These are phyloP conservation scores for Apophysomyces sp. DNA, from an alignment of 371 early-diverging fungal genomes.

Conservation along the genomic window DNA sequence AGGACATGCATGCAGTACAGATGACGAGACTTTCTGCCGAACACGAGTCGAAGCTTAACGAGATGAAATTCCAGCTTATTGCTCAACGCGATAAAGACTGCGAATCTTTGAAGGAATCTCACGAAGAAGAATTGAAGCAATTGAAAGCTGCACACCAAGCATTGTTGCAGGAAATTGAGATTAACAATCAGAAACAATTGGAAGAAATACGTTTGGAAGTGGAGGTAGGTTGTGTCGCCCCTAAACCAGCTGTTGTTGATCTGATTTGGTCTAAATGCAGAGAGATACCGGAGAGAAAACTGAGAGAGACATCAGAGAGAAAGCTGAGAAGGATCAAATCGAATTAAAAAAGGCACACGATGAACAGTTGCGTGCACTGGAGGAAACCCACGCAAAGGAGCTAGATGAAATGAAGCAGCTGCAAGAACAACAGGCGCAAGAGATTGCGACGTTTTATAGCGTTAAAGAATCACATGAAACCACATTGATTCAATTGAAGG, in stretches of 20 bases:
- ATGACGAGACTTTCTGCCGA: constrained; percentile 10
- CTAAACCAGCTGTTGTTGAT: not conserved
- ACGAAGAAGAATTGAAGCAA: constrained; percentile 5
- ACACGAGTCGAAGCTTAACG: constrained; percentile 21
- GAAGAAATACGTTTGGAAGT: not conserved
- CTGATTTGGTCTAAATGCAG: not conserved
- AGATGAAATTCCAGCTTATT: constrained; percentile 9
- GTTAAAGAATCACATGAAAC: not conserved
- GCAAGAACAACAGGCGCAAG: not conserved
- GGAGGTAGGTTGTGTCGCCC: not conserved
- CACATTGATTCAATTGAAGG: not conserved
- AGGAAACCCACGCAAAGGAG: not conserved
- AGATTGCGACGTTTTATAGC: not conserved
- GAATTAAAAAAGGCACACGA: not conserved
- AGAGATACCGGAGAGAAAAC: not conserved
- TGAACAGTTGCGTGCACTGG: constrained; percentile 1
- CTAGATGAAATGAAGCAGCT: not conserved
- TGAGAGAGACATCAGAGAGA: not conserved
- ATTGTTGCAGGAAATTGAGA: not conserved
- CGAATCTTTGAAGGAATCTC: constrained; percentile 3
- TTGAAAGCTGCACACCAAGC: constrained; percentile 13
- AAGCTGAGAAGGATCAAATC: not conserved
- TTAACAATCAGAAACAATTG: not conserved
- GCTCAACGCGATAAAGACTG: constrained; percentile 14
- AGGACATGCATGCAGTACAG: constrained; percentile 24